These are phyloP conservation scores for Artemisia tridentata DNA, from an alignment of 129 eudicot genomes.

Conservation along the genomic window DNA sequence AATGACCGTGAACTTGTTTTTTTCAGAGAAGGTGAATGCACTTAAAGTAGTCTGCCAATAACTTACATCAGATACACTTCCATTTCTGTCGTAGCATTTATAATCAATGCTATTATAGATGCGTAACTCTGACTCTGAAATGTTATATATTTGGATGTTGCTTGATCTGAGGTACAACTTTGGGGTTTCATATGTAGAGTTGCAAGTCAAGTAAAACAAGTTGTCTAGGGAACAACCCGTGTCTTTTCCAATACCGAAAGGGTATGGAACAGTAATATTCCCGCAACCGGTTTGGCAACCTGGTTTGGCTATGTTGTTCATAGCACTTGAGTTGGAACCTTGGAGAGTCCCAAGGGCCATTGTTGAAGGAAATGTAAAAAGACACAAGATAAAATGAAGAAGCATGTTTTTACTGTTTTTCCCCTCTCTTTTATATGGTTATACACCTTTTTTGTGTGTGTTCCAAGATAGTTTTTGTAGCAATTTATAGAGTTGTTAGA, in stretches of 20 bases:
- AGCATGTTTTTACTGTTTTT: too few species aligned
- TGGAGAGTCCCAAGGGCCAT: too few species aligned
- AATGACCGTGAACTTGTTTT: neutral
- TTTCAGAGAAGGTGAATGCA: neutral
- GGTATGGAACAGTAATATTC: neutral
- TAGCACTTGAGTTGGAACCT: too few species aligned
- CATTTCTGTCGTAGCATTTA: neutral
- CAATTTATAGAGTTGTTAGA: too few species aligned
- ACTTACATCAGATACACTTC: neutral
- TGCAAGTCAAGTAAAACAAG: slow-evolving; percentile 11
- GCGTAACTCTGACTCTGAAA: neutral
- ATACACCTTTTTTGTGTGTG: too few species aligned
- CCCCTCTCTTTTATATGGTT: too few species aligned
- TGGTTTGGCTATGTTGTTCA: too few species aligned
- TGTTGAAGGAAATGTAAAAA: too few species aligned
- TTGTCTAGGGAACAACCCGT: slow-evolving; percentile 24
- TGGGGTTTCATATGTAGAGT: neutral
- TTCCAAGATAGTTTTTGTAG: too few species aligned
- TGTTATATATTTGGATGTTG: neutral
- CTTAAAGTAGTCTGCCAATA: too few species aligned
- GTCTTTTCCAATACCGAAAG: slow-evolving; percentile 33
- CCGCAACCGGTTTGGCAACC: neutral
- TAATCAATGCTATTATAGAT: neutral
- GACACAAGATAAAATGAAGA: too few species aligned
- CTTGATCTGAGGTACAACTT: neutral